These are phyloP conservation scores for Hansenula anomala DNA, from an alignment of 1,139 yeast species.

Conservation along the genomic window DNA sequence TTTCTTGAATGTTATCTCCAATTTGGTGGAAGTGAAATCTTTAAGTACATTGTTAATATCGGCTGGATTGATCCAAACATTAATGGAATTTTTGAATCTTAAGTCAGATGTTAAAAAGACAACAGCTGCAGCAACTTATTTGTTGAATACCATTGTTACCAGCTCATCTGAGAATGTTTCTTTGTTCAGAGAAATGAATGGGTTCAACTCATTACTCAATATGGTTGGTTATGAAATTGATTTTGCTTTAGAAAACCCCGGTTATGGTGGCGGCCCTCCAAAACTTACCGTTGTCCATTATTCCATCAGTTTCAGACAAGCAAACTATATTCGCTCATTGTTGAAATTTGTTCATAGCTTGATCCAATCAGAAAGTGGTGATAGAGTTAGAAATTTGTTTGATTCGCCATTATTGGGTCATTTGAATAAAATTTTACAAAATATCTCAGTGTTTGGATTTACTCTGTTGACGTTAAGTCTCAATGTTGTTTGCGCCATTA, in stretches of 20 bases:
- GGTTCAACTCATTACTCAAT: slow-evolving; percentile 58
- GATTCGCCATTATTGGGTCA: slow-evolving; percentile 73
- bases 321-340: slow-evolving; percentile 48
- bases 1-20: slow-evolving; percentile 55
- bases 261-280: slow-evolving; percentile 50
- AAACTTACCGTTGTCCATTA: slow-evolving; percentile 50
- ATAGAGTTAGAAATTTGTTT: slow-evolving; percentile 75
- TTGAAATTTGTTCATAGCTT: slow-evolving; percentile 62
- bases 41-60: slow-evolving; percentile 44
- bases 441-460: slow-evolving; percentile 65
- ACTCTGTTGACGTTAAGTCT: slow-evolving; percentile 60
- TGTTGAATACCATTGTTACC: slow-evolving; percentile 46
- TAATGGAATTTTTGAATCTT: slow-evolving; percentile 56
- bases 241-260: slow-evolving; percentile 54
- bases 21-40: slow-evolving; percentile 49
- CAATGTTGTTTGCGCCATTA: slow-evolving; percentile 64
- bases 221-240: slow-evolving; percentile 65
- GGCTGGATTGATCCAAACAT: slow-evolving; percentile 71
- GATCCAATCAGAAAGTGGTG: slow-evolving; percentile 73
- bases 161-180: slow-evolving; percentile 38
- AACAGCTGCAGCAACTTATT: slow-evolving; percentile 60
- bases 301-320: slow-evolving; percentile 59
- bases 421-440: slow-evolving; percentile 53
- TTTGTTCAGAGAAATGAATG: slow-evolving; percentile 62
- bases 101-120: slow-evolving; percentile 48